phyloP scores from a whole-genome alignment of 805 yeast species.

The Schizosaccharomyces octosporus region DNA sequence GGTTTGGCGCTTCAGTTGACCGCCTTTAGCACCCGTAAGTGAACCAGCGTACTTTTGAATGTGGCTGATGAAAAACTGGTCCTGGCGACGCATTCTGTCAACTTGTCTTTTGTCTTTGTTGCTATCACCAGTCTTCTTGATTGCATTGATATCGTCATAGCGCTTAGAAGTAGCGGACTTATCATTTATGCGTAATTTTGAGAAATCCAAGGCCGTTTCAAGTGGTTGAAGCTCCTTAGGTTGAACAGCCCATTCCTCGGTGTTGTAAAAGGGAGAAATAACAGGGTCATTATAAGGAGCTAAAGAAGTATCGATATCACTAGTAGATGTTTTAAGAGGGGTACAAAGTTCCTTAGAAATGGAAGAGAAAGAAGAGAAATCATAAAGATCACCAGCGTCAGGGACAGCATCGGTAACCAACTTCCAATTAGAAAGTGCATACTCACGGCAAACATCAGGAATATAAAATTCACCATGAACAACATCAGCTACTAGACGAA shows the following conservation, averaged over 20 bases:
- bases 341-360: background rate
- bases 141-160: background rate
- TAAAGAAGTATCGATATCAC: background rate
- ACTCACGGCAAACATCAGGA: background rate
- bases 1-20: background rate
- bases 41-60: constrained; percentile 1
- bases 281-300: background rate
- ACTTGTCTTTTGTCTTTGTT: background rate
- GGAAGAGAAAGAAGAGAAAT: background rate
- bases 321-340: background rate
- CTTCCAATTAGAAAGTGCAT: background rate
- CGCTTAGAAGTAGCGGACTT: background rate
- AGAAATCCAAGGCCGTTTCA: background rate
- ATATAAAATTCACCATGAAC: background rate
- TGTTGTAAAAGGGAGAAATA: background rate
- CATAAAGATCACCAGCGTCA: background rate
- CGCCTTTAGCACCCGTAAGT: constrained; percentile 1
- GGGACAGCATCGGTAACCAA: background rate
- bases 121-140: background rate
- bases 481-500: background rate
- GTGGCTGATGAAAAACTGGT: constrained; percentile 1
- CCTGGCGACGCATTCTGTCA: background rate
- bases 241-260: background rate
- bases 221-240: background rate
- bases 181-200: background rate